Evolutionary conservation across 23 red algal genomes (phyloP), one percentile per base, ranked within the genome.

Genomic region (Cyanidiococcus yangmingshanensis): DNA sequence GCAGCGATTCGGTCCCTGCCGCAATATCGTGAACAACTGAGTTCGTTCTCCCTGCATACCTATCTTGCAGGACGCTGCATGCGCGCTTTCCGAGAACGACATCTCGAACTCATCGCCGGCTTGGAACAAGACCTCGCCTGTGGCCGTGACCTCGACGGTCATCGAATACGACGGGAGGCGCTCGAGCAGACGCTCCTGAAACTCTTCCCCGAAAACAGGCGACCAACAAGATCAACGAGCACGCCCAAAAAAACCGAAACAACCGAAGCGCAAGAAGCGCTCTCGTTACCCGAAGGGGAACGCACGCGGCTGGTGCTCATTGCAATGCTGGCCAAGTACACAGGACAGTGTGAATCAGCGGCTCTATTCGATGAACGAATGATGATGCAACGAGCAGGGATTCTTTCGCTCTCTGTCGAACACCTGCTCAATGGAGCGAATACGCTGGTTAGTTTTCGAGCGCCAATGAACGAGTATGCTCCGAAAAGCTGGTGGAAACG

Each of bases 1-100:
- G 87, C 87, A 1, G 92, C 92, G 2, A 84, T 96, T 25, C 84
- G 92, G 2, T 58, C 87, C 31, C 82, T 96, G 32, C 92, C 92
- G 40, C 76, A 90, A 51, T 96, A 88, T 25, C 77, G 83, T 37
- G 80, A 84, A 68, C 45, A 76, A 37, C 83, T 89, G 25, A 84
- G 82, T n/a, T 79, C 84, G 25, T 80, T 87, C 75, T 76, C 87
- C 0, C 79, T 96, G 82, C 92, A 96, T 67, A 85, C 87, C 29
- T 68, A 80, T 41, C 63, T 84, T 2, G 57, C 84, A 2, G 76
- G 78, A 35, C 36, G 41, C 40, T 90, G 87, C 79, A 74, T 96
- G 40, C 31, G 51, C 25, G 21, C 39, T 26, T 90, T 79, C 54
- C 41, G 50, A 0, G 76, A 58, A 17, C 74, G 74, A 37, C 77